Percentiles rank a stretch among this genome's conserved stretches.
Evolutionary conservation across 805 yeast genomes (phyloP).

Genomic region (Saccharomycopsis sp.): DNA sequence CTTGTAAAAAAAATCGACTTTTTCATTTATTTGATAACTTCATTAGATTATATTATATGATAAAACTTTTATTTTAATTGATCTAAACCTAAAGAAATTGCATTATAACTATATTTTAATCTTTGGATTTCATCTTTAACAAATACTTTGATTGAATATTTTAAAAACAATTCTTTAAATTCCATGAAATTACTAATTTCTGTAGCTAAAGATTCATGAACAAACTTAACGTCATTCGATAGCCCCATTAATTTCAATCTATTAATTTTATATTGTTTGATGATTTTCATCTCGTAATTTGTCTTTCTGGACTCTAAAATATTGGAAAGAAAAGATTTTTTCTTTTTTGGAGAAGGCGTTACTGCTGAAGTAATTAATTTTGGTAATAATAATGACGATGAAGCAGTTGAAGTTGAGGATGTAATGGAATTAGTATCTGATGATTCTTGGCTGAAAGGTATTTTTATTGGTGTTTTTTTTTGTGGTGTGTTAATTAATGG

Average conservation of each 20-base stretch:
- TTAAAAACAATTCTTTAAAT: slow-evolving; percentile 35
- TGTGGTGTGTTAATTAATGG: background rate
- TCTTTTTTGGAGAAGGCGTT: slow-evolving; percentile 13
- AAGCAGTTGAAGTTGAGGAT: background rate
- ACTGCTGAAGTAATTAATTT: background rate
- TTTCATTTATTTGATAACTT: background rate
- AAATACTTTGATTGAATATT: slow-evolving; percentile 28
- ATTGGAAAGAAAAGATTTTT: slow-evolving; percentile 23
- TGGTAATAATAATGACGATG: background rate
- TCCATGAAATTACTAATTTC: slow-evolving; percentile 49
- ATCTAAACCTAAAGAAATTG: background rate
- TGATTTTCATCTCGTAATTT: slow-evolving; percentile 34
- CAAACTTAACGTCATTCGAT: slow-evolving; percentile 35
- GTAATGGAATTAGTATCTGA: background rate
- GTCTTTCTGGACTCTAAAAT: slow-evolving; percentile 44
- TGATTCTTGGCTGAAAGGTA: background rate
- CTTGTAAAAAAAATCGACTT: background rate
- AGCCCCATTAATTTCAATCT: slow-evolving; percentile 33
- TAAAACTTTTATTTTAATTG: background rate
- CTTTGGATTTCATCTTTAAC: slow-evolving; percentile 23
- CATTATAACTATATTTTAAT: slow-evolving; percentile 21
- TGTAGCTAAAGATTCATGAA: slow-evolving; percentile 55
- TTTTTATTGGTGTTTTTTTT: background rate
- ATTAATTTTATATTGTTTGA: slow-evolving; percentile 30
- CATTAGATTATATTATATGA: background rate